phyloP scores from a whole-genome alignment of 495 filamentous ascomycete genomes.

The Tuber umbilicatum region DNA sequence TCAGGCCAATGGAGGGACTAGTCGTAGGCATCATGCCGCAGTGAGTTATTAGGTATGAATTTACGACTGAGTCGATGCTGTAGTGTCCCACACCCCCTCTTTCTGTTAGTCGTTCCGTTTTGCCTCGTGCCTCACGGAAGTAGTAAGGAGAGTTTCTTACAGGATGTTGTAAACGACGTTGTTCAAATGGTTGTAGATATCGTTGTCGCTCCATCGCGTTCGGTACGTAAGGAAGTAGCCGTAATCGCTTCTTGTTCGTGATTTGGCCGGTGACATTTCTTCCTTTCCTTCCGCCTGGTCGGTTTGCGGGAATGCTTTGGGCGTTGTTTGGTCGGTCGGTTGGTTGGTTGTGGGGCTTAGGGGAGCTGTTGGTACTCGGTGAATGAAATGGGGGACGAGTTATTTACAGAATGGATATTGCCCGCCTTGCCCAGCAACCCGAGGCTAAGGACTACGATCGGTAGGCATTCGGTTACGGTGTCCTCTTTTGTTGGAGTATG shows the following conservation, averaged over 20 bases:
- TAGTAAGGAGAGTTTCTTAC: constrained; percentile 41
- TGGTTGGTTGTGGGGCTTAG: neutral
- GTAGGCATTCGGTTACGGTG: no score
- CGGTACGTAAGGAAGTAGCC: constrained; percentile 72
- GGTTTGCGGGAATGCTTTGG: neutral
- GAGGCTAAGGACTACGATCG: no score
- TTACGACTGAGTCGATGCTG: constrained; percentile 75
- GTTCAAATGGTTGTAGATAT: constrained; percentile 87
- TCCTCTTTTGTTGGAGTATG: no score
- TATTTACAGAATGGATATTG: neutral
- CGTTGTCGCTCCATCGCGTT: constrained; percentile 92
- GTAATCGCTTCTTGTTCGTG: constrained; percentile 64
- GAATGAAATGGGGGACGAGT: no score
- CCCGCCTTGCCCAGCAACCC: neutral
- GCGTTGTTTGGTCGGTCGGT: neutral
- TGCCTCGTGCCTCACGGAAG: neutral
- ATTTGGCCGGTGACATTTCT: constrained; percentile 49
- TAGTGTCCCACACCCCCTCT: neutral
- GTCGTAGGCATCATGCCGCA: constrained; percentile 67
- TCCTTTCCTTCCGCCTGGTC: constrained; percentile 10
- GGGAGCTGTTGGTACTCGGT: neutral
- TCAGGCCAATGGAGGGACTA: constrained; percentile 66
- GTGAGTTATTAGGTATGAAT: constrained; percentile 75
- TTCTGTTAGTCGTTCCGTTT: constrained; percentile 4
- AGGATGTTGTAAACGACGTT: constrained; percentile 77